A percentile compares a stretch with the other conserved stretches of the same genome.
Evolutionary conservation across 441 rosid genomes (phyloP).

Genomic region (Bruguiera hainesii): DNA sequence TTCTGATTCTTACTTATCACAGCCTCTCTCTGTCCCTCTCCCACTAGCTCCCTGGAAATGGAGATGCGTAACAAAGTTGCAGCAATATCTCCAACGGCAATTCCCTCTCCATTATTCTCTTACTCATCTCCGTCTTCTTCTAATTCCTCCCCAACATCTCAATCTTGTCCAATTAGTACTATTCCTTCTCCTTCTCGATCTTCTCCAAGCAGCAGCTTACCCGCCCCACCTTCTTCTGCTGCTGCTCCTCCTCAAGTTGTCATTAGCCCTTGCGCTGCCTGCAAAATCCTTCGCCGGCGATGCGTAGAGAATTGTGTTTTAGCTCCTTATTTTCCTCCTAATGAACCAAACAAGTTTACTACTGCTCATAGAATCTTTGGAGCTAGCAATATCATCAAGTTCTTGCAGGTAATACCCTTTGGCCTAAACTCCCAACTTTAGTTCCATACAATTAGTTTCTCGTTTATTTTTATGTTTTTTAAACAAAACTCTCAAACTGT

Average conservation of each 20-base stretch:
- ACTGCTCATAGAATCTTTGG: conserved; percentile 69
- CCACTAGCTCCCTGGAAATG: conserved; percentile 16
- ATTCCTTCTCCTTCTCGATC: conserved; percentile 8
- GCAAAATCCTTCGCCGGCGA: conserved; percentile 68
- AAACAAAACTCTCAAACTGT: no score
- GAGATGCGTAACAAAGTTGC: conserved; percentile 15
- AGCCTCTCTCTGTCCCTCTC: not conserved
- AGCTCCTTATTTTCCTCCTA: conserved; percentile 73
- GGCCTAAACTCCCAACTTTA: no score
- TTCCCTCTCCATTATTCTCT: conserved; percentile 23
- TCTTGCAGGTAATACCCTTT: conserved; percentile 47
- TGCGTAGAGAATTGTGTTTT: conserved; percentile 59
- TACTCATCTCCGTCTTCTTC: conserved; percentile 20
- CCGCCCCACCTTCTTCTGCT: conserved; percentile 10
- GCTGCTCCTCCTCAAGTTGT: conserved; percentile 24
- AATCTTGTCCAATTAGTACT: not conserved
- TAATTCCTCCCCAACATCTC: conserved; percentile 13
- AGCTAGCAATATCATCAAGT: conserved; percentile 67
- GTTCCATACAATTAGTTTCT: no score
- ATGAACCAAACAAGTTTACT: conserved; percentile 63
- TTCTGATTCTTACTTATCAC: not conserved
- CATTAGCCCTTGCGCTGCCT: conserved; percentile 71
- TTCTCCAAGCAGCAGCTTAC: not conserved
- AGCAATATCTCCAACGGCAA: conserved; percentile 8
- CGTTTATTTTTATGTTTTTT: no score